Percentiles rank a stretch among this genome's conserved stretches.
Conservation (phyloP, 225 moss, liverwort and hornwort species). For the Thuidium tamariscinum region DNA sequence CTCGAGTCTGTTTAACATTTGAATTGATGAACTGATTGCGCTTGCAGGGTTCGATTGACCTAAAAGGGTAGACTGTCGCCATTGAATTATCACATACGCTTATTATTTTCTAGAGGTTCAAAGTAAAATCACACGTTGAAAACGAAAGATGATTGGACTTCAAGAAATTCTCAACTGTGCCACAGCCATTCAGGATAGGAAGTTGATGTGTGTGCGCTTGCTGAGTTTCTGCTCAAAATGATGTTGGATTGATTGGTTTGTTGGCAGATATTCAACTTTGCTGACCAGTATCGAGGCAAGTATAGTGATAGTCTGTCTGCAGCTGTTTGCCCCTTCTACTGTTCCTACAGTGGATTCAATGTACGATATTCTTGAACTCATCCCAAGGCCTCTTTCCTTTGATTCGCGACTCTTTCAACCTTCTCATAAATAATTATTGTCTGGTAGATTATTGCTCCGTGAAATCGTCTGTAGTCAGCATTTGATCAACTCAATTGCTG, state of each 20-base stretch:
- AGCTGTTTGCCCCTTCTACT: conserved; percentile 75
- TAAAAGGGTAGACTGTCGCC: not conserved
- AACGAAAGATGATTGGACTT: not conserved
- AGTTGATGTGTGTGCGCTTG: not conserved
- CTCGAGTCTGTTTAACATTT: not conserved
- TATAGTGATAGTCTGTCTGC: conserved; percentile 56
- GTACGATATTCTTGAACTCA: conserved; percentile 8
- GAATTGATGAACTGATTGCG: not conserved
- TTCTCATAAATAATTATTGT: not conserved
- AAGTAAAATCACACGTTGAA: not conserved
- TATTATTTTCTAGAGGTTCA: not conserved
- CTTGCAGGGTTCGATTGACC: not conserved
- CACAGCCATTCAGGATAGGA: not conserved
- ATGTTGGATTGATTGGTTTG: not conserved
- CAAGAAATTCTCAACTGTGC: not conserved
- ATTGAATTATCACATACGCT: not conserved
- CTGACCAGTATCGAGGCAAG: conserved; percentile 65
- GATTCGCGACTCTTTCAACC: not conserved
- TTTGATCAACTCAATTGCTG: not conserved
- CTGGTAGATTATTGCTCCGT: not conserved
- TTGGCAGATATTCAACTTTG: conserved; percentile 65
- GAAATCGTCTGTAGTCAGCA: not conserved
- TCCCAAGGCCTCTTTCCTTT: not conserved
- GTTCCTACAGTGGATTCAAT: conserved; percentile 82
- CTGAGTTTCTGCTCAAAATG: not conserved